These are phyloP conservation scores for Nepenthes gracilis DNA, from an alignment of 148 eudicot genomes.

Conservation along the genomic window DNA sequence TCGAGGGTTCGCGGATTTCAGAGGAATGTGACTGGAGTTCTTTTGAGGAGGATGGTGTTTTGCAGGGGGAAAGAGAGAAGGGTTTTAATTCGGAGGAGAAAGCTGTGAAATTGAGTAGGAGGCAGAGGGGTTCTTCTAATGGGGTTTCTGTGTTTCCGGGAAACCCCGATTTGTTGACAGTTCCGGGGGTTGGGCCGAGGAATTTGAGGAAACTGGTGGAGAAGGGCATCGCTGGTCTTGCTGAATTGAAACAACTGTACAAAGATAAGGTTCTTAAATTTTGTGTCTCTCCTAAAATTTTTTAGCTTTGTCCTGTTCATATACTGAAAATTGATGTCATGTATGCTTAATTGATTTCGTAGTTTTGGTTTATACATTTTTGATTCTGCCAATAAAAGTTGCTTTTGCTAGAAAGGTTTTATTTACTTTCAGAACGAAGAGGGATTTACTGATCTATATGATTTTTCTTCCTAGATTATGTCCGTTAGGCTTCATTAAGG, in stretches of 20 bases:
- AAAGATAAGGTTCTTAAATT: constrained; percentile 39
- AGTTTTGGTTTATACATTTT: too few relatives aligned
- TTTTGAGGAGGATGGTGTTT: neutral
- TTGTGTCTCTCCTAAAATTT: neutral
- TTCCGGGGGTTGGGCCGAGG: constrained; percentile 95
- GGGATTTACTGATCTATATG: too few relatives aligned
- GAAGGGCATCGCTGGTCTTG: constrained; percentile 86
- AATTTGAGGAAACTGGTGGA: constrained; percentile 82
- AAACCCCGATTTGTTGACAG: constrained; percentile 71
- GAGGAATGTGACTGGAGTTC: constrained; percentile 4
- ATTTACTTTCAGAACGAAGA: too few relatives aligned
- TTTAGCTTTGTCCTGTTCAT: neutral
- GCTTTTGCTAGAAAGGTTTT: too few relatives aligned
- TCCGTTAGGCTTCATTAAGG: too few relatives aligned
- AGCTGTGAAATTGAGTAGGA: constrained; percentile 34
- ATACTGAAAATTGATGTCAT: neutral
- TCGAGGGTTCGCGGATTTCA: constrained; percentile 1
- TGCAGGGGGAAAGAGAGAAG: neutral
- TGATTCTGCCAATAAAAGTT: too few relatives aligned
- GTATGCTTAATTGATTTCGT: neutral
- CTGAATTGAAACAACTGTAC: constrained; percentile 71
- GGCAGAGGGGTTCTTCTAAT: constrained; percentile 26
- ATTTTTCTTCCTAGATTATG: too few relatives aligned
- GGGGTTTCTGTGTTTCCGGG: constrained; percentile 8
- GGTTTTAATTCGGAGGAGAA: constrained; percentile 18